phyloP scores from a whole-genome alignment of 371 early-diverging fungal species.

The Lichtheimia ramosa region DNA sequence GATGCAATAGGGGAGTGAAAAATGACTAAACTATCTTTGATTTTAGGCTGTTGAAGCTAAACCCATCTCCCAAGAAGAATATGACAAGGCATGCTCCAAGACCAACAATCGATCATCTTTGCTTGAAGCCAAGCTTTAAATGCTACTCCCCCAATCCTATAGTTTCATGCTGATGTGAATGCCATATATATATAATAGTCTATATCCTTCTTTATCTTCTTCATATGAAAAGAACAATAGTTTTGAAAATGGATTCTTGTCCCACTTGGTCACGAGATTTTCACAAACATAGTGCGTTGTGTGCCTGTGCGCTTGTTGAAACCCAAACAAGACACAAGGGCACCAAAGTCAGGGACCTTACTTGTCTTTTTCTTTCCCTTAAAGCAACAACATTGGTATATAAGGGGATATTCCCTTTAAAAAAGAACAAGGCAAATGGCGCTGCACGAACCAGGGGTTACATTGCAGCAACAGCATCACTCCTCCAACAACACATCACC shows the following conservation, averaged over 20 bases:
- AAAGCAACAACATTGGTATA: no score
- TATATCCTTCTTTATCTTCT: not conserved
- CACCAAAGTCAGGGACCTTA: no score
- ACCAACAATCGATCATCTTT: constrained; percentile 44
- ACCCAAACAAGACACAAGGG: no score
- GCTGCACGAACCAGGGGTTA: constrained; percentile 18
- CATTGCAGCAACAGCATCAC: constrained; percentile 13
- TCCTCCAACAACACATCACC: not conserved
- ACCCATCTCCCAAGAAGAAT: constrained; percentile 58
- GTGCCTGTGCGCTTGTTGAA: no score
- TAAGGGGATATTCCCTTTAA: not conserved
- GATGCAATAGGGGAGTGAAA: not conserved
- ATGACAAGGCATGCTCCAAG: constrained; percentile 57
- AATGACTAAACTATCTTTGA: not conserved
- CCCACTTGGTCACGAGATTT: no score
- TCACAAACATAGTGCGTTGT: no score
- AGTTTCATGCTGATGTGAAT: not conserved
- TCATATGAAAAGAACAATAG: not conserved
- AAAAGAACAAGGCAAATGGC: constrained; percentile 11
- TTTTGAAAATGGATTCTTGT: no score
- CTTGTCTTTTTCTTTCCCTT: no score
- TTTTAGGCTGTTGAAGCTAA: constrained; percentile 57
- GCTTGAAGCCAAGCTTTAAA: constrained; percentile 43
- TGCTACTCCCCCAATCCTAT: not conserved
- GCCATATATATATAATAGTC: not conserved